Evolutionary conservation across 2,329 filamentous ascomycete genomes (phyloP).

Genomic region (Chaetomiaceae sp.): DNA sequence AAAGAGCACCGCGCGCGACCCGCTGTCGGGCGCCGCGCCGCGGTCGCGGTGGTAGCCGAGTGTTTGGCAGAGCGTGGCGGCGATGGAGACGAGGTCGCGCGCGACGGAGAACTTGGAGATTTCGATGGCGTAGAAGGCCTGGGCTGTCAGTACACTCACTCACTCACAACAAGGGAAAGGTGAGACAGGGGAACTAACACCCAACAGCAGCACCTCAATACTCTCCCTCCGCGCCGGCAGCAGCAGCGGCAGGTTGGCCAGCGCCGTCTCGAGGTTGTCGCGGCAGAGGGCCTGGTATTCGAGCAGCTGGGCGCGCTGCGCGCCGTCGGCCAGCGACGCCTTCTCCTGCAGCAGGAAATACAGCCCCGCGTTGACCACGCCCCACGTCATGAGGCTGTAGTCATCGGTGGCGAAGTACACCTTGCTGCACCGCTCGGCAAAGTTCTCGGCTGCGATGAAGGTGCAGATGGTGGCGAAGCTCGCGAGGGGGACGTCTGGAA

Average conservation of each 20-base stretch:
- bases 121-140: slow-evolving; percentile 60
- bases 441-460: slow-evolving; percentile 47
- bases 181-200: slow-evolving; percentile 38
- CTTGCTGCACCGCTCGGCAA: slow-evolving; percentile 45
- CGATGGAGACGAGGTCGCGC: slow-evolving; percentile 58
- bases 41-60: slow-evolving; percentile 55
- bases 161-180: neutral
- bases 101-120: slow-evolving; percentile 58
- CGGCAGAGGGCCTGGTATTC: slow-evolving; percentile 41
- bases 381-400: slow-evolving; percentile 46
- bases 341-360: slow-evolving; percentile 49
- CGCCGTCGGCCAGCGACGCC: slow-evolving; percentile 35
- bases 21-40: slow-evolving; percentile 16
- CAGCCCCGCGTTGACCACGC: slow-evolving; percentile 46
- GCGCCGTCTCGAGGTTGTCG: slow-evolving; percentile 46
- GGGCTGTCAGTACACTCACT: neutral
- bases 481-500: slow-evolving; percentile 40
- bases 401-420: slow-evolving; percentile 52
- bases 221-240: slow-evolving; percentile 51
- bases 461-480: slow-evolving; percentile 49
- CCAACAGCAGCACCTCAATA: slow-evolving; percentile 55
- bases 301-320: slow-evolving; percentile 24
- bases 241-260: slow-evolving; percentile 51
- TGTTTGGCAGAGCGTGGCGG: slow-evolving; percentile 56
- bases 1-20: slow-evolving; percentile 42